Percentiles rank a stretch among this genome's conserved stretches.
phyloP scores from a whole-genome alignment of 169 alveolate genomes.

The Cryptosporidium meleagridis region DNA sequence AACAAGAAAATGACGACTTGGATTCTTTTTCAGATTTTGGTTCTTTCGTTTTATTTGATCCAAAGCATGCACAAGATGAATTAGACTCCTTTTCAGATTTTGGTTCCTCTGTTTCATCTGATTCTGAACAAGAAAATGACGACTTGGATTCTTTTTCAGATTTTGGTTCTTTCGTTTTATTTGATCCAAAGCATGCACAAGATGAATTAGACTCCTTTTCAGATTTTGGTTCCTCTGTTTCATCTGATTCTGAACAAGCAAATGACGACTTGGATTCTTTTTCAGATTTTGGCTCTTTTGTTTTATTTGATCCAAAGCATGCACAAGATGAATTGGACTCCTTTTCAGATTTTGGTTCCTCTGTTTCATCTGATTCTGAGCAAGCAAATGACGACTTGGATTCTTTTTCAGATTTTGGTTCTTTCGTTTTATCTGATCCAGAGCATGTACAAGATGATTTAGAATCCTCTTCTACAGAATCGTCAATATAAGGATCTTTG shows the following conservation, averaged over 20 bases:
- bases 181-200: not conserved
- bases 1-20: not conserved
- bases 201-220: not conserved
- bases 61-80: not conserved
- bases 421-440: not conserved
- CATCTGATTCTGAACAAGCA: not conserved
- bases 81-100: not conserved
- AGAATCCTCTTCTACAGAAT: not conserved
- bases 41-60: not conserved
- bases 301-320: not conserved
- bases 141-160: not conserved
- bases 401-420: not conserved
- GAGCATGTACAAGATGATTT: conserved; percentile 15
- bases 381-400: not conserved
- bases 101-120: not conserved
- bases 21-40: not conserved
- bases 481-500: not conserved
- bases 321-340: not conserved
- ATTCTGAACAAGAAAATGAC: not conserved
- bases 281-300: not conserved
- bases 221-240: not conserved
- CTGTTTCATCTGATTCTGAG: not conserved
- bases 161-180: not conserved
- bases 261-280: not conserved
- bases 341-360: not conserved